Evolutionary conservation across 129 eudicot genomes (phyloP), one percentile per base, ranked within the genome.

Genomic region (Tagetes patula): DNA sequence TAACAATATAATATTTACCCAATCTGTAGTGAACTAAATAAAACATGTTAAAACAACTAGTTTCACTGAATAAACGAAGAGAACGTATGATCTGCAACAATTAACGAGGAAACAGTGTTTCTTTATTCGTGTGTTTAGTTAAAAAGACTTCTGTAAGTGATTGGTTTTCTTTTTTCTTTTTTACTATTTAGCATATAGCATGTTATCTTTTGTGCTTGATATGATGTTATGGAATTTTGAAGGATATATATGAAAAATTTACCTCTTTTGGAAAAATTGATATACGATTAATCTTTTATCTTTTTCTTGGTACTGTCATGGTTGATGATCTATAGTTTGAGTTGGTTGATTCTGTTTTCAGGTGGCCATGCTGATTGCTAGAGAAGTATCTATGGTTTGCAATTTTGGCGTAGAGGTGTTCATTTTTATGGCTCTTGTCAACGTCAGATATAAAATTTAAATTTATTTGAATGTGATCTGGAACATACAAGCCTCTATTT

Each of bases 361-460:
- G 99, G 99, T 90, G 71, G 96, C 92, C 27, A 83, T 88, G 96
- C 83, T 85, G 80, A 82, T 95, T 62, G 99, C 97, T 60, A 88
- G 87, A 83, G 99, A 95, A 84, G 91, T 95, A 70, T 84, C 88
- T 69, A 83, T 85, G 79, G 97, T 91, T 70, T 90, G 92, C 82
- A 94, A 82, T 49, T 73, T 63, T 84, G 99, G 99, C 65, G 84
- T 95, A 43, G 91, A 95, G 97, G 99, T 94, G 82, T 40, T 59
- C 14, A 30, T 65, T 58, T 14, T 61, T 63, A 65, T 13, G 2
- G 56, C n/a, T 48, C n/a, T 49, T 40, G 62, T 54, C 38, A 33
- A 38, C 37, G 69, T 54, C 50, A 69, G 75, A 14, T 36, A 70
- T 40, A 41, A 50, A 31, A 32, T 42, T n/a, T 63, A 14, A 50